phyloP scores from a whole-genome alignment of 495 filamentous ascomycete genomes.

The Podospora pseudopauciseta region DNA sequence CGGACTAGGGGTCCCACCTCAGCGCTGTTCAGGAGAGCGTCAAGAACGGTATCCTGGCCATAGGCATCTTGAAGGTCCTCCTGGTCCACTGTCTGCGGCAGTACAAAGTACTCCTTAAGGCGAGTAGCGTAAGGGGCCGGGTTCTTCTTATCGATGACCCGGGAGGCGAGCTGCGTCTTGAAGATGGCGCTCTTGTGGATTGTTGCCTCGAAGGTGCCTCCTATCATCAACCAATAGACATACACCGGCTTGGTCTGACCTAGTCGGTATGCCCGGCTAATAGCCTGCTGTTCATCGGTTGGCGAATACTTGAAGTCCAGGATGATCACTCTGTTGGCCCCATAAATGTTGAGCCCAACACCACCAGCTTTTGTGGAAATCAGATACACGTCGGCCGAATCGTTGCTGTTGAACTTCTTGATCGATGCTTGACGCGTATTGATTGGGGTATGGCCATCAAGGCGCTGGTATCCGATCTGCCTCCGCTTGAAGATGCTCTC shows the following conservation, averaged over 20 bases:
- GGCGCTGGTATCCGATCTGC: slow-evolving; percentile 45
- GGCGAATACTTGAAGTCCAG: slow-evolving; percentile 84
- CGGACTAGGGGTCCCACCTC: slow-evolving; percentile 27
- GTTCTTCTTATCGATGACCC: slow-evolving; percentile 82
- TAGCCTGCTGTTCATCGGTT: slow-evolving; percentile 77
- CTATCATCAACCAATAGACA: slow-evolving; percentile 80
- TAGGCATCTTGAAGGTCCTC: slow-evolving; percentile 50
- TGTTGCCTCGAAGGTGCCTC: slow-evolving; percentile 73
- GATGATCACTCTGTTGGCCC: slow-evolving; percentile 84
- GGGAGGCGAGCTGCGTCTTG: slow-evolving; percentile 73
- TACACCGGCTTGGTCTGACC: slow-evolving; percentile 80
- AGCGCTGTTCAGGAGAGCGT: slow-evolving; percentile 52
- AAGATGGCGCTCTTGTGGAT: slow-evolving; percentile 69
- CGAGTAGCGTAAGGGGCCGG: slow-evolving; percentile 54
- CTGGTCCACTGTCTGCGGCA: slow-evolving; percentile 50
- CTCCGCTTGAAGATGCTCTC: slow-evolving; percentile 48
- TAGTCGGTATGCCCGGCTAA: slow-evolving; percentile 82
- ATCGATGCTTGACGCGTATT: slow-evolving; percentile 54
- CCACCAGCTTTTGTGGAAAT: slow-evolving; percentile 84
- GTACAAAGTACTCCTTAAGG: slow-evolving; percentile 53
- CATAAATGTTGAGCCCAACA: slow-evolving; percentile 74
- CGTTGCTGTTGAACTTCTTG: slow-evolving; percentile 62
- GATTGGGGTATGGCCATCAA: slow-evolving; percentile 62
- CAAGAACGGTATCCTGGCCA: slow-evolving; percentile 69
- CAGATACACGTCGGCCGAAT: slow-evolving; percentile 55